Conservation (phyloP, 768 basidiomycete genomes). For the Hebeloma cylindrosporum region DNA sequence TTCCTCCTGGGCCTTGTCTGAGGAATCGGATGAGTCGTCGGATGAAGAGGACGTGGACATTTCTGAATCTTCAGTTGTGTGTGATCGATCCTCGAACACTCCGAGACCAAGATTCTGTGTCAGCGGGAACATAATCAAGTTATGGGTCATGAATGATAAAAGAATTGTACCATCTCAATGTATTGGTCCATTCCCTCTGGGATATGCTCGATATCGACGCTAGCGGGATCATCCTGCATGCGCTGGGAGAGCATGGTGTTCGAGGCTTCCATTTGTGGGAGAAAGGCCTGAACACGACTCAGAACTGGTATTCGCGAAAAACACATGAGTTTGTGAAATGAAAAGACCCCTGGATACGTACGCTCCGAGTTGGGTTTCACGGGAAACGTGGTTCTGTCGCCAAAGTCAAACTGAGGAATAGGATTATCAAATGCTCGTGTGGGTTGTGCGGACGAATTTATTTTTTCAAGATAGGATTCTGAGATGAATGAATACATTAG, state of each 20-base stretch:
- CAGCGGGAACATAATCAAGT: constrained; percentile 13
- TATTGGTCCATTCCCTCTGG: constrained; percentile 46
- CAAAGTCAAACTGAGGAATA: constrained; percentile 35
- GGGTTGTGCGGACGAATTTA: constrained; percentile 32
- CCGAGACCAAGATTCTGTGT: constrained; percentile 64
- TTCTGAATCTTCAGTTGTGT: constrained; percentile 27
- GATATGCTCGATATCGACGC: constrained; percentile 72
- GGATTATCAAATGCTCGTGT: constrained; percentile 18
- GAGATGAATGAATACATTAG: constrained; percentile 5
- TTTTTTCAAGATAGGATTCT: constrained; percentile 44
- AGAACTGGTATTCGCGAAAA: constrained; percentile 47
- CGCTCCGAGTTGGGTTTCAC: constrained; percentile 49
- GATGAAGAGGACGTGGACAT: constrained; percentile 29
- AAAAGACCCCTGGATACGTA: constrained; percentile 29
- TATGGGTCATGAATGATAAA: constrained; percentile 3
- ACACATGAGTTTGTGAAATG: constrained; percentile 2
- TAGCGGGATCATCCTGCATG: constrained; percentile 48
- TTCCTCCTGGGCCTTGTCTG: constrained; percentile 24
- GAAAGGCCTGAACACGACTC: constrained; percentile 62
- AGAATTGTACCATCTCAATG: constrained; percentile 61
- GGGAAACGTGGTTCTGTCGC: constrained; percentile 35
- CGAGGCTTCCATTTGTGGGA: constrained; percentile 65
- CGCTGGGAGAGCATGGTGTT: constrained; percentile 52
- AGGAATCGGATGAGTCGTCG: constrained; percentile 25
- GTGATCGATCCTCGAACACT: constrained; percentile 48